phyloP scores from a whole-genome alignment of 208 protist species.

The Crithidia bombi region DNA sequence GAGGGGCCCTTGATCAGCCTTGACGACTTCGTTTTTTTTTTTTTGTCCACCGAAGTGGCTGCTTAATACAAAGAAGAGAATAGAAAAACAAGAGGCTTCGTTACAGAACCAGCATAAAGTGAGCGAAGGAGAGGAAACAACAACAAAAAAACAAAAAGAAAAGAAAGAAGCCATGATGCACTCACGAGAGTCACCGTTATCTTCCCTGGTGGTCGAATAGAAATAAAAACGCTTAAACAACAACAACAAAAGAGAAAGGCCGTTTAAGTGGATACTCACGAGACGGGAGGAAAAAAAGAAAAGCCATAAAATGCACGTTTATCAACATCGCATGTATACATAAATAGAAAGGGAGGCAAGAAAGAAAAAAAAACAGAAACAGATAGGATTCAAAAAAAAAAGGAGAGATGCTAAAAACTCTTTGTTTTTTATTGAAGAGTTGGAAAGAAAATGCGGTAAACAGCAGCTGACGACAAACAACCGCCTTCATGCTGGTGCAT shows the following conservation, averaged over 20 bases:
- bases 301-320: background rate
- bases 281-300: background rate
- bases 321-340: background rate
- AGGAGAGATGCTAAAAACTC: background rate
- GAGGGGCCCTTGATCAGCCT: no score
- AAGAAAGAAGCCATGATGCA: background rate
- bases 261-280: no score
- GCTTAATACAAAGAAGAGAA: constrained; percentile 19
- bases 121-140: background rate
- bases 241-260: constrained; percentile 6
- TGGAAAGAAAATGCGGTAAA: constrained; percentile 6
- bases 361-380: background rate
- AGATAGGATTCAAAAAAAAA: constrained; percentile 12
- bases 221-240: no score
- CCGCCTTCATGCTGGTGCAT: no score
- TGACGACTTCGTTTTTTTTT: no score
- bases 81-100: no score
- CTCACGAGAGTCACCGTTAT: no score
- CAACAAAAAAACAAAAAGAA: constrained; percentile 9
- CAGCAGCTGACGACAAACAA: no score
- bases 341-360: constrained; percentile 2
- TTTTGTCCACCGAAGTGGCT: no score
- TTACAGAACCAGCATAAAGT: background rate
- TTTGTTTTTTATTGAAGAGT: background rate
- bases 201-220: no score